These are phyloP conservation scores for Rubroboletus satanas DNA, from an alignment of 768 basidiomycete species.

Conservation along the genomic window DNA sequence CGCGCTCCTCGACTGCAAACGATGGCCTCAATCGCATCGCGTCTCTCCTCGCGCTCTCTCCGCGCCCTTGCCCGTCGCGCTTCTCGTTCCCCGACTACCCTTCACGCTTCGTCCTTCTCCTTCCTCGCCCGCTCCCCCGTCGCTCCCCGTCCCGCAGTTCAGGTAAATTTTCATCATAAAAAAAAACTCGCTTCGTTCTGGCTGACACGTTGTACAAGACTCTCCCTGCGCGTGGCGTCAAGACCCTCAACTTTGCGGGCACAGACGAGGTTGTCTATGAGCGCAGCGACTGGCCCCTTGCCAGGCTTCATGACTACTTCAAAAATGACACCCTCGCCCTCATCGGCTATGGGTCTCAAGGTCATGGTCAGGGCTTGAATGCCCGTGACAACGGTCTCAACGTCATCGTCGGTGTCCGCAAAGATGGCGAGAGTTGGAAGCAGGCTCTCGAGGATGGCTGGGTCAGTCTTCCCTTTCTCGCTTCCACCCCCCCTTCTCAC, in stretches of 20 bases:
- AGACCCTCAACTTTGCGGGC: constrained; percentile 96
- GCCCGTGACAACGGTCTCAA: constrained; percentile 99
- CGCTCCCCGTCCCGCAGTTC: constrained; percentile 21
- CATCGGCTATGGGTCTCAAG: constrained; percentile 98
- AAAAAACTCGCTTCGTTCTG: constrained; percentile 8
- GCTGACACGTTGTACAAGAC: constrained; percentile 30
- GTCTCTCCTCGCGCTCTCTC: constrained; percentile 62
- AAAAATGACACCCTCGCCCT: constrained; percentile 99
- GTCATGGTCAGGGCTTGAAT: constrained; percentile 97
- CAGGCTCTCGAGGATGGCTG: constrained; percentile 95
- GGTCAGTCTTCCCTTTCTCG: constrained; percentile 45
- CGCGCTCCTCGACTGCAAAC: constrained; percentile 16
- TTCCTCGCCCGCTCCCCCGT: constrained; percentile 49
- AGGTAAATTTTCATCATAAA: constrained; percentile 34
- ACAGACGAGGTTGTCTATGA: constrained; percentile 92
- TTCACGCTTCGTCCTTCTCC: constrained; percentile 64
- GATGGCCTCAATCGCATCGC: constrained; percentile 55
- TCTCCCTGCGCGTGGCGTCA: constrained; percentile 68
- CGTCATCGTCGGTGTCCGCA: constrained; percentile 96
- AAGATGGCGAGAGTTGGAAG: constrained; percentile 95
- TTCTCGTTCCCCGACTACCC: constrained; percentile 43
- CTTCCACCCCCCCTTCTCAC: background rate
- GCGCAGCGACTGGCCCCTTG: constrained; percentile 94
- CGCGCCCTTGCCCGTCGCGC: constrained; percentile 65
- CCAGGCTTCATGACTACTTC: constrained; percentile 99